Conservation (phyloP, 1,284 basidiomycete genomes). For the Bjerkandera adusta region DNA sequence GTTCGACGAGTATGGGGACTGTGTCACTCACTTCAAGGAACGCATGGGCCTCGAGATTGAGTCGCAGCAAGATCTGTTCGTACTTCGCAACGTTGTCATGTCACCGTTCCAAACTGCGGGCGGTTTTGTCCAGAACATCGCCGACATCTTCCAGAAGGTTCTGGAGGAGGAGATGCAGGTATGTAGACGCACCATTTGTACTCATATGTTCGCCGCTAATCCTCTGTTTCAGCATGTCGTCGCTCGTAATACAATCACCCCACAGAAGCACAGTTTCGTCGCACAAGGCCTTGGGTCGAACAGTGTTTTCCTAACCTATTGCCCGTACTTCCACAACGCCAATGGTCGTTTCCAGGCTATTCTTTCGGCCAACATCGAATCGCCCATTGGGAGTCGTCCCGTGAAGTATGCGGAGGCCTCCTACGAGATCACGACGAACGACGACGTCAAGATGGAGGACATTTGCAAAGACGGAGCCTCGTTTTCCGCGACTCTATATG, state of each 20-base stretch:
- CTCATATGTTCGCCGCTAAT: not conserved
- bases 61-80: conserved; percentile 32
- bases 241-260: conserved; percentile 30
- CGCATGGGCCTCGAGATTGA: conserved; percentile 35
- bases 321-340: conserved; percentile 38
- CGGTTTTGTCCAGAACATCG: conserved; percentile 33
- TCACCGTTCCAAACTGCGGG: conserved; percentile 38
- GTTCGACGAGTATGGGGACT: conserved; percentile 34
- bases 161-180: conserved; percentile 35
- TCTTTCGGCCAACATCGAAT: conserved; percentile 32
- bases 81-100: conserved; percentile 41
- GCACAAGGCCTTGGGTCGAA: conserved; percentile 41
- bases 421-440: conserved; percentile 7
- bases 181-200: not conserved
- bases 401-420: conserved; percentile 17
- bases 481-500: too few species aligned
- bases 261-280: conserved; percentile 36
- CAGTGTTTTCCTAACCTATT: conserved; percentile 37
- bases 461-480: conserved; percentile 2
- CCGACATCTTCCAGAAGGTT: conserved; percentile 32
- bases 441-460: not conserved
- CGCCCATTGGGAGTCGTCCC: too few species aligned
- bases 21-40: conserved; percentile 33
- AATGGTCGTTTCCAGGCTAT: conserved; percentile 39
- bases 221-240: conserved; percentile 19